These are phyloP conservation scores for Amanita rimosa DNA, from an alignment of 768 basidiomycete genomes.

Conservation along the genomic window DNA sequence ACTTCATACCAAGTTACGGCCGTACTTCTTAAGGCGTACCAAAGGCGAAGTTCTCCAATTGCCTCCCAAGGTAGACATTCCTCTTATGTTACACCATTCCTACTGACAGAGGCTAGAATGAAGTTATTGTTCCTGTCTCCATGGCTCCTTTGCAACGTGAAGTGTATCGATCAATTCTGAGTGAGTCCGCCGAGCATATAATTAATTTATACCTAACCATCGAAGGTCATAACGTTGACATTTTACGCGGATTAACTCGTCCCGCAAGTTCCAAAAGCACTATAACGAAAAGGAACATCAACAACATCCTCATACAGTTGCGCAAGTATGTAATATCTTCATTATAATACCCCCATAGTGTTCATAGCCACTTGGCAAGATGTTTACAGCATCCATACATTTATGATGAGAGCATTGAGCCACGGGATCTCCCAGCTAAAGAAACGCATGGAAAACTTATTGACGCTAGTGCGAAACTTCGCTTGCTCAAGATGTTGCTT, in stretches of 20 bases:
- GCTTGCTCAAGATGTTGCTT: slow-evolving; percentile 62
- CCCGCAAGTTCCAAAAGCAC: slow-evolving; percentile 21
- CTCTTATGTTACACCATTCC: not conserved
- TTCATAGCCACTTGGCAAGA: slow-evolving; percentile 23
- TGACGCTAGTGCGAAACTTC: slow-evolving; percentile 78
- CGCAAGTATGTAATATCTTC: slow-evolving; percentile 48
- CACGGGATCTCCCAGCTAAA: slow-evolving; percentile 36
- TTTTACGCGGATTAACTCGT: slow-evolving; percentile 50
- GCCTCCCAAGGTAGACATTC: slow-evolving; percentile 66
- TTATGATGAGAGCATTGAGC: slow-evolving; percentile 71
- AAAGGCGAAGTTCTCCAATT: slow-evolving; percentile 89
- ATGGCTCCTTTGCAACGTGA: slow-evolving; percentile 82
- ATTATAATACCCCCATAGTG: not conserved
- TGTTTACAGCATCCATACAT: slow-evolving; percentile 91
- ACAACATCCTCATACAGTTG: slow-evolving; percentile 81
- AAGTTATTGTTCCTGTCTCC: slow-evolving; percentile 85
- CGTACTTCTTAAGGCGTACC: slow-evolving; percentile 88
- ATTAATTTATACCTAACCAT: slow-evolving; percentile 6
- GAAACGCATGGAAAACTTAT: slow-evolving; percentile 75
- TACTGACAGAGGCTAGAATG: slow-evolving; percentile 41
- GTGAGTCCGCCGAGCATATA: slow-evolving; percentile 21
- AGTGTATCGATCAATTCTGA: slow-evolving; percentile 77
- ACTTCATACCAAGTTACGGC: slow-evolving; percentile 67
- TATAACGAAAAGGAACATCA: slow-evolving; percentile 46
- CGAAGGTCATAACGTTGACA: slow-evolving; percentile 58